phyloP scores from a whole-genome alignment of 2,329 filamentous ascomycete species.

The Aureobasidium zeae region DNA sequence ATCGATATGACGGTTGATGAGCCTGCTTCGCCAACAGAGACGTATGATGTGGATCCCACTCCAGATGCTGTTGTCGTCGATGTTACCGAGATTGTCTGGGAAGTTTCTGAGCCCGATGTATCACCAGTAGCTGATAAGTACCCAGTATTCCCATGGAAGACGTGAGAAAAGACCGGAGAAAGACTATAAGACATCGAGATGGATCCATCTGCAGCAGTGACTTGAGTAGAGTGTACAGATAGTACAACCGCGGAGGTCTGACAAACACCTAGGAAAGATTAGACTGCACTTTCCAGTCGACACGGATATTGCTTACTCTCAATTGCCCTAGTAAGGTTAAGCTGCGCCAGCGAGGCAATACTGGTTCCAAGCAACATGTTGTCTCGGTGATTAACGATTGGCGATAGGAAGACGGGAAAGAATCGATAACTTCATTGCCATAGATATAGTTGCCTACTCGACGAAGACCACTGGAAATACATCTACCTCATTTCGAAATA shows the following conservation, averaged over 20 bases:
- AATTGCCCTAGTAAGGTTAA: neutral
- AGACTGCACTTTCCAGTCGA: neutral
- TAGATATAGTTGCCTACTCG: slow-evolving; percentile 13
- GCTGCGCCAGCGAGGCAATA: neutral
- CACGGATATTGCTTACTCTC: neutral
- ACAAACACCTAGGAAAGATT: neutral
- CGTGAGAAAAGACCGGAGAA: neutral
- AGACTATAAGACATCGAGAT: slow-evolving; percentile 4
- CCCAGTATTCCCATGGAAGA: no score
- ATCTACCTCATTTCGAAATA: neutral
- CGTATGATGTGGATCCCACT: no score
- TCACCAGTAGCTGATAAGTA: no score
- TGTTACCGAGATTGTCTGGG: no score
- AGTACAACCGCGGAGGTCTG: neutral
- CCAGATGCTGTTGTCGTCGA: no score
- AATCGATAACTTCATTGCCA: slow-evolving; percentile 6
- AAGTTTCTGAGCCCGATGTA: no score
- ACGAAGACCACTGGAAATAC: neutral
- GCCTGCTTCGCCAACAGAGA: no score
- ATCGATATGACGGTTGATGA: no score
- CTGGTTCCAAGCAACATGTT: slow-evolving; percentile 4
- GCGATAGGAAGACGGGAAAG: neutral
- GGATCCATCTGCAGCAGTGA: neutral
- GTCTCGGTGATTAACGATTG: neutral
- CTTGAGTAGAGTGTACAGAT: neutral